These are phyloP conservation scores for Mortierella alpina DNA, from an alignment of 192 early-diverging fungal genomes.

Conservation along the genomic window DNA sequence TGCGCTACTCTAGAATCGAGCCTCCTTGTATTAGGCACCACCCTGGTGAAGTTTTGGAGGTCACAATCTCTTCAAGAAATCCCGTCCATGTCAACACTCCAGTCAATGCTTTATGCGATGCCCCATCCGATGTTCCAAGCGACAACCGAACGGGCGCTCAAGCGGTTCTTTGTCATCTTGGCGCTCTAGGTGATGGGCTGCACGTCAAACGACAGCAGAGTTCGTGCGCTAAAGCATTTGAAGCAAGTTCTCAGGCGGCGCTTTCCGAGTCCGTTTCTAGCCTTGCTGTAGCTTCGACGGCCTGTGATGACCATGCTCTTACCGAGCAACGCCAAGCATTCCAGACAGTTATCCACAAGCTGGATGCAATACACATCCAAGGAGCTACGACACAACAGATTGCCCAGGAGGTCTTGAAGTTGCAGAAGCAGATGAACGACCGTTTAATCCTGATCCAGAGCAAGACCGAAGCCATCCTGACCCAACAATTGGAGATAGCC, in stretches of 20 bases:
- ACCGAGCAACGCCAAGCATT: not conserved
- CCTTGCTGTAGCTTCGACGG: not conserved
- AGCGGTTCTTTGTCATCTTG: not conserved
- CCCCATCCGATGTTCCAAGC: not conserved
- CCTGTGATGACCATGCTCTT: not conserved
- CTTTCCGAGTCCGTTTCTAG: not conserved
- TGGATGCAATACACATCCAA: not conserved
- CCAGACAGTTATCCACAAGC: not conserved
- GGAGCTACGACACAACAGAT: not conserved
- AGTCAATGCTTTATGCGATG: not conserved
- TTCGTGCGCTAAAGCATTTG: not conserved
- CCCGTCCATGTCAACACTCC: too few relatives aligned
- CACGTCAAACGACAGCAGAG: not conserved
- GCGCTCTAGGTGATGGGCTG: not conserved
- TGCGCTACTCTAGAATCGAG: not conserved
- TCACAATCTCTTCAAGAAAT: not conserved
- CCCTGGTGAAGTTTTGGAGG: not conserved
- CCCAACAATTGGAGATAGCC: conserved; percentile 3
- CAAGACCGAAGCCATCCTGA: conserved; percentile 7
- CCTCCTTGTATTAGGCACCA: not conserved
- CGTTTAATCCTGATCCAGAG: conserved; percentile 12
- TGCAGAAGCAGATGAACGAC: conserved; percentile 9
- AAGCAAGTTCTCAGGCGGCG: not conserved
- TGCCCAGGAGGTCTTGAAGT: conserved; percentile 10
- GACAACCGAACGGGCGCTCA: not conserved